Percentiles rank a stretch among this genome's conserved stretches.
Evolutionary conservation across 352 stramenopile genomes (phyloP).

Genomic region (Pythium brassicae): DNA sequence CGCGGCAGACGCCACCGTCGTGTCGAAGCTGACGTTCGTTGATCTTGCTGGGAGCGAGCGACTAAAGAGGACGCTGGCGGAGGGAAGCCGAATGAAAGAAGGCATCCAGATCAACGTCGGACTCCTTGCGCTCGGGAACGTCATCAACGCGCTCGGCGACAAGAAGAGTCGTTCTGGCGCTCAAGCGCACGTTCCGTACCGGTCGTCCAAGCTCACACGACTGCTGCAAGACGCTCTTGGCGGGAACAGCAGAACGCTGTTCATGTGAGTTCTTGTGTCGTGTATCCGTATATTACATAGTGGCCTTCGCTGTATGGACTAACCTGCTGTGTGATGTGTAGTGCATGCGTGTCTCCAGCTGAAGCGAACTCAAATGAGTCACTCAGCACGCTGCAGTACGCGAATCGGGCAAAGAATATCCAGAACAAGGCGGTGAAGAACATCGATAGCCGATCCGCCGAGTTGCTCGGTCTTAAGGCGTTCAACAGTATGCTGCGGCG

Average conservation of each 20-base stretch:
- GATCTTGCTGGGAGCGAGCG: conserved; percentile 83
- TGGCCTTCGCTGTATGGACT: background rate
- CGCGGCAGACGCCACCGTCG: conserved; percentile 33
- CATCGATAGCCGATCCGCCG: conserved; percentile 71
- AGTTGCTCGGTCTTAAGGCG: conserved; percentile 63
- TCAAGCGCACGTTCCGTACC: conserved; percentile 71
- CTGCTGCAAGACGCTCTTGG: conserved; percentile 82
- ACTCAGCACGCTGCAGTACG: conserved; percentile 83
- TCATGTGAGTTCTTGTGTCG: conserved; percentile 52
- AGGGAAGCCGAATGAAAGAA: conserved; percentile 85
- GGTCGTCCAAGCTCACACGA: conserved; percentile 77
- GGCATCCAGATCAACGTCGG: conserved; percentile 88
- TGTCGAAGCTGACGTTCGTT: conserved; percentile 87
- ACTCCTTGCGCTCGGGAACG: conserved; percentile 77
- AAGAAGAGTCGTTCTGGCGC: conserved; percentile 42
- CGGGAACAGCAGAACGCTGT: conserved; percentile 85
- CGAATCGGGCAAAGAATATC: conserved; percentile 85
- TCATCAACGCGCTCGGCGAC: conserved; percentile 84
- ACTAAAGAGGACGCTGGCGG: conserved; percentile 82
- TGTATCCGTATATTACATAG: background rate
- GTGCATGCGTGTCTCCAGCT: conserved; percentile 80
- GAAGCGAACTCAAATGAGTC: conserved; percentile 67
- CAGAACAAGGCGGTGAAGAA: conserved; percentile 90
- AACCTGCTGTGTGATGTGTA: conserved; percentile 16
- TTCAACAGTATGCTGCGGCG: conserved; percentile 63